Conservation (phyloP, 2,329 filamentous ascomycete genomes). For the Trichophyton rubrum region DNA sequence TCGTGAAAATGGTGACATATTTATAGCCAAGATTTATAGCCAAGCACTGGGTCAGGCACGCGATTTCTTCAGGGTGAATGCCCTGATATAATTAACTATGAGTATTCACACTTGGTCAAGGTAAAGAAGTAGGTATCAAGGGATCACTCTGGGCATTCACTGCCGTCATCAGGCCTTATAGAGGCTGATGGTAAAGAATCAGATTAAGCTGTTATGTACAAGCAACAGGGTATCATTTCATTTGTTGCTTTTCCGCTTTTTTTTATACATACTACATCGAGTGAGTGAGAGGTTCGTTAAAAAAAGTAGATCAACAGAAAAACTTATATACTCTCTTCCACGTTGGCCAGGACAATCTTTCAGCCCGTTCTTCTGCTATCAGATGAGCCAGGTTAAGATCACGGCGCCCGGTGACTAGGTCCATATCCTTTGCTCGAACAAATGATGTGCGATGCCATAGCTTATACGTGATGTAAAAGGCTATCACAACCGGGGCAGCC, state of each 20-base stretch:
- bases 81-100: no score
- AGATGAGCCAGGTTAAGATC: slow-evolving; percentile 54
- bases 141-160: neutral
- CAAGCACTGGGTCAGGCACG: no score
- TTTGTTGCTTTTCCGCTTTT: neutral
- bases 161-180: neutral
- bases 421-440: slow-evolving; percentile 47
- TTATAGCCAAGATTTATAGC: no score
- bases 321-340: slow-evolving; percentile 12
- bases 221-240: neutral
- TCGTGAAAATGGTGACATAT: no score
- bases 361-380: slow-evolving; percentile 30
- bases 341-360: slow-evolving; percentile 8
- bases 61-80: no score
- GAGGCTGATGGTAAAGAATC: neutral
- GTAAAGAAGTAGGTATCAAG: no score
- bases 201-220: neutral
- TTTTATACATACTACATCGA: neutral
- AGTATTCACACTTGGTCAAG: no score
- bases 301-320: slow-evolving; percentile 7
- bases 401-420: slow-evolving; percentile 53
- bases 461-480: slow-evolving; percentile 45
- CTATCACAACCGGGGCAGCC: slow-evolving; percentile 18
- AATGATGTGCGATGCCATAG: slow-evolving; percentile 53
- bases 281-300: neutral